Evolutionary conservation across 2,329 filamentous ascomycete species (phyloP), one percentile per base, ranked within the genome.

Genomic region (Monosporascus ibericus): DNA sequence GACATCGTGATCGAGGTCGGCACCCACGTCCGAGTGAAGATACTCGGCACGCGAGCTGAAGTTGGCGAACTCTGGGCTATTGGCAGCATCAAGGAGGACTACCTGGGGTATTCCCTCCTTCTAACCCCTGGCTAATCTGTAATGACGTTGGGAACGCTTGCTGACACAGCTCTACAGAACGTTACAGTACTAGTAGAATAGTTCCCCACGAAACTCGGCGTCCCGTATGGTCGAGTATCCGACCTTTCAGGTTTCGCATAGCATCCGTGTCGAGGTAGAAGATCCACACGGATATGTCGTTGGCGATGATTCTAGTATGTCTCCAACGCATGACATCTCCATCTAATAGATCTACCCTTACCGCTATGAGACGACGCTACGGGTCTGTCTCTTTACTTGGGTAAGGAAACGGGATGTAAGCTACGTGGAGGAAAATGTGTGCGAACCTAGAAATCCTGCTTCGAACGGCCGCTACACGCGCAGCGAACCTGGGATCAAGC

Each of bases 1-100:
- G 94, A 96, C 60, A 90, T 92, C 60, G 86, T 91, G 37, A 95
- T 99, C 65, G 92, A 97, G 72, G 90, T 91, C 54, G 90, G 91
- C 47, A 95, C 92, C 17, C 92, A 96, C 63, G 84, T 99, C 58
- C 88, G 94, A 47, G 84, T 97, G 59, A 96, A 96, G 74, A 86
- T 99, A 58, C 90, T 96, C 63, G 94, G 94, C 71, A 88, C 92
- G 48, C 84, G 95, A 71, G 92, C 89, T 58, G 94, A 97, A 69
- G 90, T 97, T 49, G 90, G 90, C 57, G 87, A 90, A 68, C 95
- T 99, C 82, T 96, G 88, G 80, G 94, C 92, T 38, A 95, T 99
- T 70, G 94, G 92, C 55, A 97, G 90, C 61, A 96, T 99, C 75
- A 96, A 95, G 73, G 92, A 87, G 67, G 84, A 87, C 65, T 87